phyloP scores from a whole-genome alignment of 2,329 filamentous ascomycete genomes.

The Dactylellina parvicollis region DNA sequence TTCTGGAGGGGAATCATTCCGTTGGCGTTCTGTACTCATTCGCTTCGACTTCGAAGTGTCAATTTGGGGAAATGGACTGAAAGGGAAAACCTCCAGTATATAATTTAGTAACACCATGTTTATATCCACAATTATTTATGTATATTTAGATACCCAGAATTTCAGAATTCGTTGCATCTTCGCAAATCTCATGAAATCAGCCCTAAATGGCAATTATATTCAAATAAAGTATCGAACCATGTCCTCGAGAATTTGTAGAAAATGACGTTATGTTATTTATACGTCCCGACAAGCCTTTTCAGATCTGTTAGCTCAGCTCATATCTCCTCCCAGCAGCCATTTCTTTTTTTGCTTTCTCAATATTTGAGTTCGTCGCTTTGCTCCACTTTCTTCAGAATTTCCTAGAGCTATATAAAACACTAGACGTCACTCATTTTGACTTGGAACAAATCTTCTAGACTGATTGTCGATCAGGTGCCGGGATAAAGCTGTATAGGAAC shows the following conservation, averaged over 20 bases:
- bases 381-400: neutral
- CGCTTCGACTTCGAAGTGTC: constrained; percentile 14
- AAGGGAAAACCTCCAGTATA: constrained; percentile 26
- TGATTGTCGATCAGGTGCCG: constrained; percentile 35
- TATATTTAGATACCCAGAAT: constrained; percentile 54
- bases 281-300: neutral
- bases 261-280: neutral
- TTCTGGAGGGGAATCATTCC: constrained; percentile 27
- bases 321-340: too few relatives aligned
- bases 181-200: neutral
- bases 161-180: constrained; percentile 35
- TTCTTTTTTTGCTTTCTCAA: too few relatives aligned
- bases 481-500: too few relatives aligned
- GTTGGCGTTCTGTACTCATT: constrained; percentile 41
- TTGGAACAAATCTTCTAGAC: constrained; percentile 17
- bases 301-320: neutral
- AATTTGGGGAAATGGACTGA: constrained; percentile 20
- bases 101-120: constrained; percentile 30
- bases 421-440: constrained; percentile 5
- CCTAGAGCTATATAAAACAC: neutral
- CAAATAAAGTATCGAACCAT: too few relatives aligned
- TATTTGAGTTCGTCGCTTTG: too few relatives aligned
- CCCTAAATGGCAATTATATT: neutral
- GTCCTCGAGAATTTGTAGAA: too few relatives aligned
- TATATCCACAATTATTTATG: constrained; percentile 32